Base-by-base conservation (phyloP, 345 rosid species). In the Syzygium grande region DNA sequence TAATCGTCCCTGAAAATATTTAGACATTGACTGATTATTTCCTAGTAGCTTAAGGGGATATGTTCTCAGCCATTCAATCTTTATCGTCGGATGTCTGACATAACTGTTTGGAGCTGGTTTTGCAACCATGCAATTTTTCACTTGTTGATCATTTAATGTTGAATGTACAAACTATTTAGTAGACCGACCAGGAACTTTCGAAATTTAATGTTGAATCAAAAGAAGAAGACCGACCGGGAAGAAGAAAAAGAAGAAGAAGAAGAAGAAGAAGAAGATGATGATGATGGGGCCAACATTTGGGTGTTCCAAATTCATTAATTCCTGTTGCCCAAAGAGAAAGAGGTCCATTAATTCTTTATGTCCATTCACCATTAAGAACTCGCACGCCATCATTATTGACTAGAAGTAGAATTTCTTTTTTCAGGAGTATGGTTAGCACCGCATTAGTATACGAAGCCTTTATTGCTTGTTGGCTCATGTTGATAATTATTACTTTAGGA, bases 131-230 rank as follows among this genome's bases (percentile, higher is more conserved):
- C 25, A 19, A 73, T 1, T 34, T 65, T 73, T 34, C 25, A 4
- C 11, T 2, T 1, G 2, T 9, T 8, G 5, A 19, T 19, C 2
- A 0, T 73, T 2, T 22, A 19, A 5, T 0, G 8, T 38, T 4
- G 83, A 19, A 38, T 38, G 83, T 19, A 21, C 5, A 19, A 19
- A 9, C 0, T 73, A 73, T 38, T 17, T 5, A 0, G 7, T 17
- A 68, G 79, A 9, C 43, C 3, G 23, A 30, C 3, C 10, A 25
- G 9, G 25, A 68, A 54, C 17, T 34, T 68, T n/a, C n/a, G n/a
- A n/a, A n/a, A n/a, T n/a, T n/a, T n/a, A n/a, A n/a, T n/a, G n/a
- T n/a, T n/a, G n/a, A n/a, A n/a, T n/a, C n/a, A n/a, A n/a, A n/a
- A n/a, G n/a, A n/a, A n/a, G n/a, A n/a, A n/a, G n/a, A n/a, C n/a